Evolutionary conservation across 768 basidiomycete species (phyloP).

Genomic region (Mycena filopes): DNA sequence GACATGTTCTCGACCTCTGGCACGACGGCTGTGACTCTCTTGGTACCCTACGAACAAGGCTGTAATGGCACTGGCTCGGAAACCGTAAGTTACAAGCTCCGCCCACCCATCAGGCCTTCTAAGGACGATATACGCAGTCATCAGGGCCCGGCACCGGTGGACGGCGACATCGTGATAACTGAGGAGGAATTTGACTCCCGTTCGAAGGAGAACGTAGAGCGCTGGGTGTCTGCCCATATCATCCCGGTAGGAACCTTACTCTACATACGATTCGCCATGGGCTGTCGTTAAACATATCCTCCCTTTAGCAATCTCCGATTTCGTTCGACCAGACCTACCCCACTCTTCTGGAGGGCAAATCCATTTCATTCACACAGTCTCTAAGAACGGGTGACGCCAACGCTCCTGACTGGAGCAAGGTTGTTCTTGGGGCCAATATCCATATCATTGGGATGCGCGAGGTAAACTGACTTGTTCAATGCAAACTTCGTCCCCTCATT

Average conservation of each 20-base stretch:
- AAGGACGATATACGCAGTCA: slow-evolving; percentile 56
- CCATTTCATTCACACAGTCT: slow-evolving; percentile 61
- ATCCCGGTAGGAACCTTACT: slow-evolving; percentile 69
- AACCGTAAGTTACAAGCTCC: slow-evolving; percentile 70
- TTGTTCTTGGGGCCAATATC: slow-evolving; percentile 65
- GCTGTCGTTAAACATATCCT: neutral
- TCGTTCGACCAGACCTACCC: slow-evolving; percentile 57
- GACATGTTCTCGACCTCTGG: slow-evolving; percentile 53
- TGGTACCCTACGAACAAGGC: slow-evolving; percentile 92
- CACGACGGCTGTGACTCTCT: slow-evolving; percentile 61
- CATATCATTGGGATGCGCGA: slow-evolving; percentile 70
- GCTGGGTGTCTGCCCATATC: slow-evolving; percentile 87
- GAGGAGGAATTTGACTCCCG: slow-evolving; percentile 72
- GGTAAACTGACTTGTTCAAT: slow-evolving; percentile 49
- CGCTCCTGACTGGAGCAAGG: slow-evolving; percentile 66
- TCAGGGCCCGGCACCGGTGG: slow-evolving; percentile 56
- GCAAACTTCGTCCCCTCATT: slow-evolving; percentile 4
- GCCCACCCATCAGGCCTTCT: neutral
- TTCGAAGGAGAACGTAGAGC: slow-evolving; percentile 75
- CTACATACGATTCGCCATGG: no score
- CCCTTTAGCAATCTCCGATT: slow-evolving; percentile 57
- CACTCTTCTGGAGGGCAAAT: slow-evolving; percentile 70
- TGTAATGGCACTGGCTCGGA: slow-evolving; percentile 80
- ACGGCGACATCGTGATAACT: slow-evolving; percentile 64
- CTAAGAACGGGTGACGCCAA: slow-evolving; percentile 46